Base-by-base conservation (phyloP, 352 stramenopile genomes). In the Blastocystis sp. region DNA sequence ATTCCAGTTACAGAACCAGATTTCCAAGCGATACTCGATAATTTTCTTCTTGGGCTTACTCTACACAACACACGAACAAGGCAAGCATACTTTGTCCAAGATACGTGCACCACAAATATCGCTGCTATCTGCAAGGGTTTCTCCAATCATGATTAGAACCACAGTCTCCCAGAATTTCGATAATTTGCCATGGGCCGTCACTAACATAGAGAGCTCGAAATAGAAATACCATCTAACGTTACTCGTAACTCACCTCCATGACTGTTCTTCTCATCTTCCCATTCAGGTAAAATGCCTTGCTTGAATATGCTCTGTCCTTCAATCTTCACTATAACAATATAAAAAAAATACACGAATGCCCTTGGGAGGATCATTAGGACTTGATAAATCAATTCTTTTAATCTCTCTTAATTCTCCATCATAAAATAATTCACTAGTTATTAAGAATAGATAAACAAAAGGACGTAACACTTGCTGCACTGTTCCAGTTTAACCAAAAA, bases 21-120 rank as follows among this genome's bases (percentile, higher is more conserved):
- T 66, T 78, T 91, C 90, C 53, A 91, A 54, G 53, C 89, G 85
- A 70, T 91, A 91, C 30, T 41, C 90, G 41, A 90, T 79, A 16
- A 37, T 63, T 43, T 89, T 89, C 64, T 56, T 89, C 45, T 16
- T 37, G 2, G 78, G 78, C 37, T 89, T 89, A n/a, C 63, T 79
- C 78, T 89, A 89, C 55, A 41, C 13, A 26, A 63, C 43, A 79
- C 11, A 43, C 50, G 5, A 20, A 34, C 73, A 0, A 75, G 18
- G 47, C 34, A 56, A n/a, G 37, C 76, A 87, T n/a, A 81, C 87
- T 92, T 97, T 97, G 91, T 97, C 94, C 76, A 97, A 93, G 54
- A 97, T 92, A 88, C 94, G 94, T 43, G 95, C 93, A 65, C 94
- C 94, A n/a, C 94, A 96, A 90, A 97, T 93, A 89, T 96, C 94